Conservation (phyloP, 2,329 filamentous ascomycete genomes). For the Epichloe baconii region DNA sequence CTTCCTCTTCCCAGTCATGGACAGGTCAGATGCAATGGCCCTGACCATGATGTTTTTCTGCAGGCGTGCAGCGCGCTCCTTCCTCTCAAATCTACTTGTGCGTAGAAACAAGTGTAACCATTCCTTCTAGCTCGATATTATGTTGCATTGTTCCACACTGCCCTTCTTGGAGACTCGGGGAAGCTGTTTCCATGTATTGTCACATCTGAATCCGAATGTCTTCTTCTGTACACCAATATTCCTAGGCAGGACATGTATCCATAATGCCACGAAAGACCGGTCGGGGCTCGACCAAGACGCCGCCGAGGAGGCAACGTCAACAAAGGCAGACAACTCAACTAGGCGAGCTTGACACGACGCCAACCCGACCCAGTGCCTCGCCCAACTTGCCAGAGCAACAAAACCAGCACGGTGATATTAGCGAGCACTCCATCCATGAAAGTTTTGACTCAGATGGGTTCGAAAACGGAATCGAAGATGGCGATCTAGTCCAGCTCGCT, state of each 20-base stretch:
- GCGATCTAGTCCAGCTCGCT: conserved; percentile 11
- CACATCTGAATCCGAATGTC: background rate
- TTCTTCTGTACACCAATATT: background rate
- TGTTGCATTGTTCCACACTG: background rate
- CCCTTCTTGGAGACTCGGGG: background rate
- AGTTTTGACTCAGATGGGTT: conserved; percentile 7
- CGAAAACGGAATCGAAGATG: conserved; percentile 14
- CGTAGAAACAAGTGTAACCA: background rate
- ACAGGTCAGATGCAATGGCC: background rate
- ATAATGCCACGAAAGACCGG: background rate
- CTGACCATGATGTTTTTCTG: background rate
- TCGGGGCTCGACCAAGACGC: background rate
- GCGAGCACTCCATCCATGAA: background rate
- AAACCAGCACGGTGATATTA: background rate
- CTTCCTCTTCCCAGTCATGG: background rate
- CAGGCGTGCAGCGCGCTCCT: conserved; percentile 1
- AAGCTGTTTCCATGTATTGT: background rate
- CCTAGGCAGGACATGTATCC: background rate
- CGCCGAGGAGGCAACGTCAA: conserved; percentile 5
- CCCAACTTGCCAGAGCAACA: background rate
- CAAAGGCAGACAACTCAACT: conserved; percentile 11
- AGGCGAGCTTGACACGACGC: conserved; percentile 21
- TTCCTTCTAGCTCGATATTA: background rate
- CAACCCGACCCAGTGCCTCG: conserved; percentile 15
- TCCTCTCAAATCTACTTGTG: background rate